Conservation (phyloP, 2,329 filamentous ascomycete species). For the Penicillium psychrosexuale region DNA sequence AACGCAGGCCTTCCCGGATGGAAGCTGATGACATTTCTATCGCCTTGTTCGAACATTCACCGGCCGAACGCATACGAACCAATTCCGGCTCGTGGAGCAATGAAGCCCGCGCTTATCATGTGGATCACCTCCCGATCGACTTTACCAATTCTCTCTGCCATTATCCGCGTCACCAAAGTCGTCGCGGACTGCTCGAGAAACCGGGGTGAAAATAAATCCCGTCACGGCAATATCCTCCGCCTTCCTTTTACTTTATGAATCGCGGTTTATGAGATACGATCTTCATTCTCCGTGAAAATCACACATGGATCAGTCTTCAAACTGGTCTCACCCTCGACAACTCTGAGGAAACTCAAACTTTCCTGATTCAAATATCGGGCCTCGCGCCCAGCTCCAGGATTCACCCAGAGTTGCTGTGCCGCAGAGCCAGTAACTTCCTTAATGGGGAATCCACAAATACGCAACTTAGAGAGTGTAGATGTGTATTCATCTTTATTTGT, state of each 20-base stretch:
- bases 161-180: constrained; percentile 10
- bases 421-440: background rate
- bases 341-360: background rate
- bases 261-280: constrained; percentile 19
- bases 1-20: constrained; percentile 32
- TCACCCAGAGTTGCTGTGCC: background rate
- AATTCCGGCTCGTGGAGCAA: constrained; percentile 31
- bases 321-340: background rate
- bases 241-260: constrained; percentile 14
- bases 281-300: background rate
- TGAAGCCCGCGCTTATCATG: constrained; percentile 27
- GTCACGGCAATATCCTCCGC: background rate
- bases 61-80: constrained; percentile 17
- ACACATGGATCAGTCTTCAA: background rate
- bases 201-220: constrained; percentile 11
- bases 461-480: background rate
- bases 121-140: constrained; percentile 22
- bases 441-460: background rate
- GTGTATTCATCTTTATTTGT: background rate
- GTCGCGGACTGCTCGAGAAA: constrained; percentile 10
- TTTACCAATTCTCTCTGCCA: constrained; percentile 20
- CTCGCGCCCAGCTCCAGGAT: constrained; percentile 6
- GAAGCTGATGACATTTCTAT: constrained; percentile 38
- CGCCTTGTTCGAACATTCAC: constrained; percentile 39
- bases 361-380: background rate